Base-by-base conservation (phyloP, 1,284 basidiomycete species). In the Phlebopus sp. region DNA sequence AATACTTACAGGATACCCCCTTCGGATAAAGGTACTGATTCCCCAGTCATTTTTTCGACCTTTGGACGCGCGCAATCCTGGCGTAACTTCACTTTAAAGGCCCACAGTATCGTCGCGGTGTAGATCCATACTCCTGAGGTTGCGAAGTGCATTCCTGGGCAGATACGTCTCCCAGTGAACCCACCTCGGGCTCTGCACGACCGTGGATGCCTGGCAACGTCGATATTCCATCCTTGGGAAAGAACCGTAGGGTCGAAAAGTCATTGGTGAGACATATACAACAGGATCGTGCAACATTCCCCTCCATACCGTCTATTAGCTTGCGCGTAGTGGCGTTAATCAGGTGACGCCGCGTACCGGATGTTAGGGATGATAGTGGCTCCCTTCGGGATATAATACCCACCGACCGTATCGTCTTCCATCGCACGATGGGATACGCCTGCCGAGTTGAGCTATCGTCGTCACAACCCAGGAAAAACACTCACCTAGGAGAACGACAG, bases 321-420 rank as follows among this genome's bases (percentile, higher is more conserved):
- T 42, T 19, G 13, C 27, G 17, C 32, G 19, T 21, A 35, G 15
- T 13, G 32, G 14, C 15, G 15, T 19, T n/a, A 9, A 34, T 40
- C 69, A 55, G 10, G 27, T 11, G 27, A 29, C 2, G 27, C 27
- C 8, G 27, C 10, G 8, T 47, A 75, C 73, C 61, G 60, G n/a
- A 74, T 52, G 49, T 74, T 74, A 0, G 70, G 69, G 50, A 70
- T 73, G 11, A 75, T 56, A 0, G 69, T 74, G 3, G 71, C 68
- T 8, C 73, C 74, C 50, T 69, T 70, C 1, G 74, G 73, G 17
- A 76, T 75, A 51, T 69, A 72, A 68, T 71, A 68, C 49, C 67
- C 70, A 17, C 70, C 58, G 49, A 72, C 72, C 10, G 59, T 58
- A 53, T 74, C 71, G 37, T 75, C 71, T 17, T 59, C 62, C 4